Percentiles rank a stretch among this genome's conserved stretches.
These are phyloP conservation scores for Metschnikowia peoriensis DNA, from an alignment of 805 yeast species.

Conservation along the genomic window DNA sequence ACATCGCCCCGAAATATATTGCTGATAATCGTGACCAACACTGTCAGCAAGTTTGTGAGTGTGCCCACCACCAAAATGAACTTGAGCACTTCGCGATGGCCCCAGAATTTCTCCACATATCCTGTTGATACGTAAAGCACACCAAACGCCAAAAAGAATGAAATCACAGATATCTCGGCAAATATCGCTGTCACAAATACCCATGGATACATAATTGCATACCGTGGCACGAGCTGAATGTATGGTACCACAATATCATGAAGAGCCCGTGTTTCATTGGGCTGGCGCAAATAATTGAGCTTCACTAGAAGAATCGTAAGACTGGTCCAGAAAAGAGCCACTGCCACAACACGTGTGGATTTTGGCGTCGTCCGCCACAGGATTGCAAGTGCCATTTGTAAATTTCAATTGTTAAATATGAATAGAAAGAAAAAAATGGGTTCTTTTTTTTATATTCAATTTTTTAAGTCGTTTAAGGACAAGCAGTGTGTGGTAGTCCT, in stretches of 20 bases:
- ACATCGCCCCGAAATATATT: conserved; percentile 36
- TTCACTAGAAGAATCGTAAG: conserved; percentile 42
- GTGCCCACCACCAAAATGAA: conserved; percentile 54
- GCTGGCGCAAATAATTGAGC: conserved; percentile 18
- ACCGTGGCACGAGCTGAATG: conserved; percentile 62
- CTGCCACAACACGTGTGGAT: conserved; percentile 47
- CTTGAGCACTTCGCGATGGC: conserved; percentile 45
- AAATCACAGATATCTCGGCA: conserved; percentile 53
- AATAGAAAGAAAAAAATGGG: too few species aligned
- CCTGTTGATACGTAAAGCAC: conserved; percentile 41
- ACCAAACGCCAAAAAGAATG: conserved; percentile 39
- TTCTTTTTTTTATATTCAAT: too few species aligned
- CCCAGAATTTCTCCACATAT: conserved; percentile 55
- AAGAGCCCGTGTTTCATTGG: conserved; percentile 15
- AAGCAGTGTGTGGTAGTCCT: too few species aligned
- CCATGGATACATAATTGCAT: conserved; percentile 59
- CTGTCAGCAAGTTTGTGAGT: conserved; percentile 54
- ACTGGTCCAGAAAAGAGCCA: conserved; percentile 40
- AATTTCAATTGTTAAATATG: background rate
- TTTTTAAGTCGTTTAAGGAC: too few species aligned
- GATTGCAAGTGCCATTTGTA: conserved; percentile 12
- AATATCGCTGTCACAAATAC: conserved; percentile 62
- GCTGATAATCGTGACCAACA: conserved; percentile 39
- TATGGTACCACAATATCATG: conserved; percentile 51
- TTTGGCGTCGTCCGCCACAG: conserved; percentile 33